These are phyloP conservation scores for Cryptosporidium ubiquitum DNA, from an alignment of 169 alveolate species.

Conservation along the genomic window DNA sequence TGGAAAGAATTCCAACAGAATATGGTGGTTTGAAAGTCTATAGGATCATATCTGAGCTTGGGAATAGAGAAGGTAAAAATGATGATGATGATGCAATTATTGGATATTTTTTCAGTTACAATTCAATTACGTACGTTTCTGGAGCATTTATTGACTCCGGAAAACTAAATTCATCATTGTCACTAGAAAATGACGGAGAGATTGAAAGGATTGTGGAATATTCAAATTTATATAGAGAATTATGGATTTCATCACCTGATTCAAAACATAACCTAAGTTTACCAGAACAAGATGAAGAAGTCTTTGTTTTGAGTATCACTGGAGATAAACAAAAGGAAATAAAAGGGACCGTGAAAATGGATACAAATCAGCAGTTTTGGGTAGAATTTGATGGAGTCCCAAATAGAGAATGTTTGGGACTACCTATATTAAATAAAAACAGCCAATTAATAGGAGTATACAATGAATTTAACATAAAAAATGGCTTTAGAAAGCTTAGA, in stretches of 20 bases:
- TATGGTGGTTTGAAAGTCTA: background rate
- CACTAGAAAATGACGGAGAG: background rate
- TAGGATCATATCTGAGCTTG: background rate
- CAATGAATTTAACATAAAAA: conserved; percentile 24
- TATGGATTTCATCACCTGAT: conserved; percentile 8
- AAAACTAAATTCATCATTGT: background rate
- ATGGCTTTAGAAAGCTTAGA: background rate
- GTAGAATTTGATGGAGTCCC: conserved; percentile 36
- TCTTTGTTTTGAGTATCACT: background rate
- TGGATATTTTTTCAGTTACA: conserved; percentile 32
- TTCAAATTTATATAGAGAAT: conserved; percentile 13
- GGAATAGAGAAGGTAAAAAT: background rate
- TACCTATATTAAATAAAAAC: conserved; percentile 26
- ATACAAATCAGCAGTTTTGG: background rate
- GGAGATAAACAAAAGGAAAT: background rate
- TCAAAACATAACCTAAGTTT: conserved; percentile 37
- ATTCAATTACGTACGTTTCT: conserved; percentile 14
- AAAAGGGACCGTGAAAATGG: conserved; percentile 9
- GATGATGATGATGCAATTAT: background rate
- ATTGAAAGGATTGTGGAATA: background rate
- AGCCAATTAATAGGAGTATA: conserved; percentile 35
- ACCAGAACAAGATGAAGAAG: conserved; percentile 1
- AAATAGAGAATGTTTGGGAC: background rate
- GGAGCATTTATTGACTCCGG: conserved; percentile 19
- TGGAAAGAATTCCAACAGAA: background rate